Percentiles rank a stretch among this genome's conserved stretches.
Evolutionary conservation across 768 basidiomycete genomes (phyloP).

Genomic region (Tubosaeta brunneosetosa): DNA sequence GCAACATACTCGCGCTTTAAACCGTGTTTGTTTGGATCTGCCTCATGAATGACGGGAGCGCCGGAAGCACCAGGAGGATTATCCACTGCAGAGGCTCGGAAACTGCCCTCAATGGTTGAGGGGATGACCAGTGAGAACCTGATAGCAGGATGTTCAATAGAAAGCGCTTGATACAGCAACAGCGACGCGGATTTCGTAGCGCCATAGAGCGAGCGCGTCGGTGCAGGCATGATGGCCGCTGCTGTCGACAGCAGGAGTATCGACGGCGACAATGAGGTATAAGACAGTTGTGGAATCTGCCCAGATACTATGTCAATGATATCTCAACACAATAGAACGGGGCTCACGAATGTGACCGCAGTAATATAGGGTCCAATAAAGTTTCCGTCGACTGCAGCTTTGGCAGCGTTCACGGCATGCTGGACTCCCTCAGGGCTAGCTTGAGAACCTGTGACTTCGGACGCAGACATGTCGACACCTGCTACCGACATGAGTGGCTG

Average conservation of each 20-base stretch:
- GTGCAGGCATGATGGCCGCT: constrained; percentile 77
- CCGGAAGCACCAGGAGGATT: constrained; percentile 26
- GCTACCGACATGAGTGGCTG: constrained; percentile 71
- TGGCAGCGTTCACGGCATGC: constrained; percentile 51
- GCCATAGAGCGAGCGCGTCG: constrained; percentile 79
- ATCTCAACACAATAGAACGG: not conserved
- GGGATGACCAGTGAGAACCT: constrained; percentile 60
- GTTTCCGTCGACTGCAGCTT: constrained; percentile 57
- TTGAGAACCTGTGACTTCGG: constrained; percentile 31
- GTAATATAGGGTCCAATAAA: constrained; percentile 66
- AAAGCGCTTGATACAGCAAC: constrained; percentile 69
- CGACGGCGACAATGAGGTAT: constrained; percentile 62
- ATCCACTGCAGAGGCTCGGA: constrained; percentile 78
- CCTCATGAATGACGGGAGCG: constrained; percentile 34
- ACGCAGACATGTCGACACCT: constrained; percentile 40
- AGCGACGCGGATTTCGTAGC: constrained; percentile 81
- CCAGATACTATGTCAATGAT: not conserved
- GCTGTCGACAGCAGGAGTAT: constrained; percentile 76
- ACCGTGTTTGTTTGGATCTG: constrained; percentile 53
- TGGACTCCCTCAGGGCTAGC: constrained; percentile 55
- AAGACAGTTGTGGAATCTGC: constrained; percentile 72
- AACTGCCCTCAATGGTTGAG: constrained; percentile 68
- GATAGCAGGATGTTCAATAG: constrained; percentile 75
- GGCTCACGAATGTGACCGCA: constrained; percentile 65
- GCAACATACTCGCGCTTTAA: constrained; percentile 61